These are phyloP conservation scores for Ascosphaera pollenicola DNA, from an alignment of 2,329 filamentous ascomycete genomes.

Conservation along the genomic window DNA sequence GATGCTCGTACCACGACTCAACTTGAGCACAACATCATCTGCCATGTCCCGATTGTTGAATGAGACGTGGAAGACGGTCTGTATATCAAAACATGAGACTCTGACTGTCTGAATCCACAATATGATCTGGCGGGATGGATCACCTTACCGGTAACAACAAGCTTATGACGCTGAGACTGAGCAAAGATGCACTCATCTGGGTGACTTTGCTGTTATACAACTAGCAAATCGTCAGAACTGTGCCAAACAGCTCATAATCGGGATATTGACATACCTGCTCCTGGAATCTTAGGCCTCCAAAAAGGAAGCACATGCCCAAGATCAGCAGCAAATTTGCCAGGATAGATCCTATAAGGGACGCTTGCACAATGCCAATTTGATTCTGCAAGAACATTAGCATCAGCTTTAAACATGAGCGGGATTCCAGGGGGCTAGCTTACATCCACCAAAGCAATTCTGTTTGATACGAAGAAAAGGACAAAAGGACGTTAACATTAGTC, in stretches of 20 bases:
- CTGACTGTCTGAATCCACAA: not conserved
- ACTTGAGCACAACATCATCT: constrained; percentile 51
- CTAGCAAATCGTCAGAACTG: constrained; percentile 14
- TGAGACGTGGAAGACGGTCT: constrained; percentile 82
- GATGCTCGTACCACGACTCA: constrained; percentile 76
- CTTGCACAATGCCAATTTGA: constrained; percentile 80
- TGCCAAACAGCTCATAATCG: not conserved
- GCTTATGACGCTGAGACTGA: constrained; percentile 79
- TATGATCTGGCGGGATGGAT: too few relatives aligned
- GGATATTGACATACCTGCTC: constrained; percentile 41
- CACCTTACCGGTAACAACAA: constrained; percentile 57
- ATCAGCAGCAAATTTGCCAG: constrained; percentile 74
- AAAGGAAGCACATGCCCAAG: constrained; percentile 73
- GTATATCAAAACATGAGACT: constrained; percentile 1
- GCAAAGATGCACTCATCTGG: constrained; percentile 83
- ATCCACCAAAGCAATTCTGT: not conserved
- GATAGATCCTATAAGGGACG: constrained; percentile 73
- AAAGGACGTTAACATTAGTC: too few relatives aligned
- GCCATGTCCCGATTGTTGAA: constrained; percentile 43
- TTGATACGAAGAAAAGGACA: too few relatives aligned
- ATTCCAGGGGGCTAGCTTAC: too few relatives aligned
- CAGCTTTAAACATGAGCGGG: too few relatives aligned
- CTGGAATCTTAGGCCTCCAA: constrained; percentile 66
- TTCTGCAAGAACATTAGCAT: too few relatives aligned
- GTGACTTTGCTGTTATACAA: constrained; percentile 92